Evolutionary conservation across 306 rosid genomes (phyloP).

Genomic region (Clitoria ternatea): DNA sequence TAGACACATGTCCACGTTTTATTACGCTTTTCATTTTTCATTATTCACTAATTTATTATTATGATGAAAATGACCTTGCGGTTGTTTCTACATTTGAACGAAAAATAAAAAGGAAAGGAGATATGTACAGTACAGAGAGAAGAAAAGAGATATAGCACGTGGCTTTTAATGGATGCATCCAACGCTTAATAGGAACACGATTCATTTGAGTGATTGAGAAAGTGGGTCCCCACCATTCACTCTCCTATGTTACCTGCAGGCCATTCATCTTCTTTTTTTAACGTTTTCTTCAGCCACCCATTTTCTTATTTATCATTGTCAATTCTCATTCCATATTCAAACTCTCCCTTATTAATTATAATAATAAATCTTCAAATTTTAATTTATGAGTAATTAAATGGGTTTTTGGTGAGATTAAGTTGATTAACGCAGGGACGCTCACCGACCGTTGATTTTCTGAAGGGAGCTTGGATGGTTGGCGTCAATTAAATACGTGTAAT

Average conservation of each 20-base stretch:
- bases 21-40: constrained; percentile 5
- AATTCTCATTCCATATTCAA: constrained; percentile 8
- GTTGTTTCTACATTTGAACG: not conserved
- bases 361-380: not conserved
- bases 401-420: constrained; percentile 22
- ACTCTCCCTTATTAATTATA: not conserved
- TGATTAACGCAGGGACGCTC: constrained; percentile 28
- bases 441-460: constrained; percentile 35
- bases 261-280: constrained; percentile 2
- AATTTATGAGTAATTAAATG: not conserved
- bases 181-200: constrained; percentile 14
- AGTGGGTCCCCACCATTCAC: constrained; percentile 26
- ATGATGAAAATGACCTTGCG: not conserved
- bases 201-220: constrained; percentile 6
- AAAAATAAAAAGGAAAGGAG: not conserved
- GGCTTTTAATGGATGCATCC: constrained; percentile 9
- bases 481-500: not conserved
- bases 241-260: constrained; percentile 13
- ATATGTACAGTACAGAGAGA: not conserved
- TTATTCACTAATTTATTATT: not conserved
- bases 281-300: constrained; percentile 25
- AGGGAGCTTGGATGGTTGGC: constrained; percentile 13
- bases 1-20: constrained; percentile 44
- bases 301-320: not conserved
- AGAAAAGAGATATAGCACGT: constrained; percentile 16